Conservation (phyloP, 2,329 filamentous ascomycete genomes). For the Calonectria pauciramosa region DNA sequence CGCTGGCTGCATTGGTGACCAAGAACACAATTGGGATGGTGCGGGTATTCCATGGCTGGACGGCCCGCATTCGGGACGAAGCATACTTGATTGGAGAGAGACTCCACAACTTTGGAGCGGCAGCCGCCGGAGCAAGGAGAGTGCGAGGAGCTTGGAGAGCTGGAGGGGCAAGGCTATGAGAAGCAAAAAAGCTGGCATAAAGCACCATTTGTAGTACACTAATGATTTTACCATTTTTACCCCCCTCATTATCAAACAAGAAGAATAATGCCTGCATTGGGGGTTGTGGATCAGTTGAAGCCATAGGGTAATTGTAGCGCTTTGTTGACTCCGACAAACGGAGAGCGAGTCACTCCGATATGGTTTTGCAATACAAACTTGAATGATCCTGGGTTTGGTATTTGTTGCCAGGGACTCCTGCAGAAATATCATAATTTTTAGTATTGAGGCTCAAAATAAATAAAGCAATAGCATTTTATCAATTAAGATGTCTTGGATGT, state of each 20-base stretch:
- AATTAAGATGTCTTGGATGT: background rate
- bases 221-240: conserved; percentile 11
- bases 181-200: background rate
- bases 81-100: conserved; percentile 96
- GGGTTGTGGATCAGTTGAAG: background rate
- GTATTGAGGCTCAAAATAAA: background rate
- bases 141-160: conserved; percentile 54
- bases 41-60: conserved; percentile 80
- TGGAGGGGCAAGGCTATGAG: conserved; percentile 49
- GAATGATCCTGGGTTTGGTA: background rate
- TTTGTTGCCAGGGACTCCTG: background rate
- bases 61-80: conserved; percentile 88
- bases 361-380: background rate
- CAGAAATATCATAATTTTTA: background rate
- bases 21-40: conserved; percentile 64
- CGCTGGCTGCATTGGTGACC: conserved; percentile 61
- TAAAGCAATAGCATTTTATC: background rate
- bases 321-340: background rate
- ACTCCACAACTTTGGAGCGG: conserved; percentile 88
- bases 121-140: conserved; percentile 53
- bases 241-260: background rate
- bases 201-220: conserved; percentile 8
- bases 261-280: background rate
- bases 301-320: background rate
- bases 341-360: background rate